These are phyloP conservation scores for Hydrangea macrophylla DNA, from an alignment of 148 eudicot genomes.

Conservation along the genomic window DNA sequence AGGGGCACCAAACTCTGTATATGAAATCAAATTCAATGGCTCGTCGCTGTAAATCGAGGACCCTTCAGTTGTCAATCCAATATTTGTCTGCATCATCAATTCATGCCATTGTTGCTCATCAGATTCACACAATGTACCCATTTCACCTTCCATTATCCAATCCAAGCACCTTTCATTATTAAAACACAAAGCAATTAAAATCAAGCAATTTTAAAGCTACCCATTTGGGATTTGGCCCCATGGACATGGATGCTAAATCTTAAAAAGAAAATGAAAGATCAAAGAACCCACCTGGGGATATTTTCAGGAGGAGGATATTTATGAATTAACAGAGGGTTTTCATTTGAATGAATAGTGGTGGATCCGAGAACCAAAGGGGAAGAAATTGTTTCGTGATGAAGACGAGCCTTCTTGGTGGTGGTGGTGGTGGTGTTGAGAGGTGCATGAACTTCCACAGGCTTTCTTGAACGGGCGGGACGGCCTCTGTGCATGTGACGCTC, in stretches of 20 bases:
- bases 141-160: constrained; percentile 31
- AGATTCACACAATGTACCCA: constrained; percentile 13
- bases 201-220: neutral
- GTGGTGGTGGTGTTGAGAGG: constrained; percentile 10
- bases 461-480: constrained; percentile 99
- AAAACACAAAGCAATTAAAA: constrained; percentile 10
- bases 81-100: constrained; percentile 25
- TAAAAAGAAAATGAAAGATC: neutral
- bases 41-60: constrained; percentile 19
- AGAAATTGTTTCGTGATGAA: neutral
- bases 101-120: constrained; percentile 53
- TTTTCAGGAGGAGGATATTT: constrained; percentile 11
- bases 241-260: neutral
- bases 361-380: constrained; percentile 15
- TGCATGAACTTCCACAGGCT: constrained; percentile 81
- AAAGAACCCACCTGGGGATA: constrained; percentile 28
- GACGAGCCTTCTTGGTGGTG: constrained; percentile 37
- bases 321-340: neutral
- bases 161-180: constrained; percentile 38
- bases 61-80: constrained; percentile 8
- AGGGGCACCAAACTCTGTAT: constrained; percentile 20
- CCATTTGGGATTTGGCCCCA: no score
- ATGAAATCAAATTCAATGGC: constrained; percentile 29
- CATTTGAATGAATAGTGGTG: neutral
- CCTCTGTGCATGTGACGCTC: constrained; percentile 88